Base-by-base conservation (phyloP, 2,329 filamentous ascomycete species). In the Aspergillus viridinutans region DNA sequence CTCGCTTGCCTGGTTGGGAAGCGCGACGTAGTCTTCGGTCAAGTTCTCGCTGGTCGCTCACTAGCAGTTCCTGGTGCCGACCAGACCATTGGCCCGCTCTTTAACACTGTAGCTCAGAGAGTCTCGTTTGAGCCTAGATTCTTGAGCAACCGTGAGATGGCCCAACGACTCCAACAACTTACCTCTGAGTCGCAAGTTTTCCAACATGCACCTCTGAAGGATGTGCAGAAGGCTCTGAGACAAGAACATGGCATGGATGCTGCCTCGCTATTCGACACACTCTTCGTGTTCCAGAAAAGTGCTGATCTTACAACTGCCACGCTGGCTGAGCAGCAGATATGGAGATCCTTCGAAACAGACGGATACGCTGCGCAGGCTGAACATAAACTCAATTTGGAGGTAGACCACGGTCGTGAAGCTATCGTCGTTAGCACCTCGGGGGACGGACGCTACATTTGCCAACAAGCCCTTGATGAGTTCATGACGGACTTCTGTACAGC, bases 81-180 rank as follows among this genome's bases (percentile, higher is more conserved):
- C 51, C 64, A 64, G 3, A 73, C 81, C 6, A 72, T 82, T 48
- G 81, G 81, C 0, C 81, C 81, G 0, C 67, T 84, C 57, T 84
- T 84, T 75, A 84, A 84, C 62, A 83, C 81, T 0, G 73, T 84
- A 17, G 80, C 81, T 0, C 76, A 76, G 54, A 67, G 73, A 14
- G 61, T 80, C 38, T 63, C 58, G 3, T 61, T 78, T 23, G 64
- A 72, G 26, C 55, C 64, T 2, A 65, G 65, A 4, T 53, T 75
- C 68, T 3, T 82, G 73, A 81, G 60, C 62, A 57, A 72, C 69
- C 59, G 57, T 17, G 60, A 59, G 1, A 61, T 77, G n/a, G 72
- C 78, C n/a, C 68, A 70, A 25, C 69, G 69, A 28, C 72, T 77
- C 29, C 81, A 83, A 50, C 64, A 76, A 0, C 73, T 77, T 55